Evolutionary conservation across 371 early-diverging fungal species (phyloP).

Genomic region (Phascolomyces articulosus): DNA sequence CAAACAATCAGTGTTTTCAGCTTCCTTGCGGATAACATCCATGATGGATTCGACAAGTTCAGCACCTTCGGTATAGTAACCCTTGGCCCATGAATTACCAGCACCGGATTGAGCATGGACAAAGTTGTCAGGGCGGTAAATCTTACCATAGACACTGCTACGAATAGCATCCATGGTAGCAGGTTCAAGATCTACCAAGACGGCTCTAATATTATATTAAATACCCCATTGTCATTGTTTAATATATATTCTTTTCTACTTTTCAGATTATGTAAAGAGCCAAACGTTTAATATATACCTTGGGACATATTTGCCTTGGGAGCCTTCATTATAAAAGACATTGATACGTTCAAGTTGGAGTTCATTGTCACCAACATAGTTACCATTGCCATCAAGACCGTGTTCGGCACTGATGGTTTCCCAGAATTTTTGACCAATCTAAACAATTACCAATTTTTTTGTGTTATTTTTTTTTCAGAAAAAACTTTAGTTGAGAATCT

Average conservation of each 20-base stretch:
- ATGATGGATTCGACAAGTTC: conserved; percentile 84
- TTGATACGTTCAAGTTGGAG: conserved; percentile 95
- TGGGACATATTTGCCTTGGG: conserved; percentile 85
- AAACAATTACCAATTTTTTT: background rate
- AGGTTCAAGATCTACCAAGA: conserved; percentile 98
- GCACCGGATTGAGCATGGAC: conserved; percentile 89
- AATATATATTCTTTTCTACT: background rate
- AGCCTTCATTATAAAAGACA: conserved; percentile 97
- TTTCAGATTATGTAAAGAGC: background rate
- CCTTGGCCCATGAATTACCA: conserved; percentile 95
- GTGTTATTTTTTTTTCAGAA: conserved; percentile 23
- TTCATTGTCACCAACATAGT: conserved; percentile 81
- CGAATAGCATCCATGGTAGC: conserved; percentile 98
- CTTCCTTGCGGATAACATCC: conserved; percentile 86
- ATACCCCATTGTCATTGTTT: conserved; percentile 3
- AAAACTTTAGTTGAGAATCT: conserved; percentile 54
- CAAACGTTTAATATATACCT: conserved; percentile 18
- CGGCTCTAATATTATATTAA: conserved; percentile 63
- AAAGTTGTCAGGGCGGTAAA: conserved; percentile 91
- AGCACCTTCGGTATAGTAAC: conserved; percentile 93
- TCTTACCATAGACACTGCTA: conserved; percentile 63
- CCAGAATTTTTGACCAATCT: conserved; percentile 94
- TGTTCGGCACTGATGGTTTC: conserved; percentile 94
- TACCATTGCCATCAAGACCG: conserved; percentile 83
- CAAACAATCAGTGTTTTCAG: conserved; percentile 82